phyloP scores from a whole-genome alignment of 2,329 filamentous ascomycete species.

The Neonectria coccinea region DNA sequence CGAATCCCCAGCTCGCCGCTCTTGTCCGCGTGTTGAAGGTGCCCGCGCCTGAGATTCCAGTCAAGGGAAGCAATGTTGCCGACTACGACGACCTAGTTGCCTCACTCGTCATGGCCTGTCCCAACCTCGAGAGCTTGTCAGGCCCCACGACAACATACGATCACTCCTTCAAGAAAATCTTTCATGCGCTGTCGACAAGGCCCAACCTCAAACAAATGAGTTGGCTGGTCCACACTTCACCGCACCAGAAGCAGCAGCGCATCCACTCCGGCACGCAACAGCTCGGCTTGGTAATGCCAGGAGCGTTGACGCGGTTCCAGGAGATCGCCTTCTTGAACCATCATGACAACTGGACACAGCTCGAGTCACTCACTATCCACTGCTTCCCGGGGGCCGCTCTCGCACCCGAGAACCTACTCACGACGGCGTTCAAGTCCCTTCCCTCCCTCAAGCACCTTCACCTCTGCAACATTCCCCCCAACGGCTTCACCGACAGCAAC shows the following conservation, averaged over 20 bases:
- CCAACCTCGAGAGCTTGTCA: constrained; percentile 70
- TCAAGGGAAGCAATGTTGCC: constrained; percentile 51
- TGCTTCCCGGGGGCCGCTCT: constrained; percentile 67
- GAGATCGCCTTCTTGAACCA: constrained; percentile 61
- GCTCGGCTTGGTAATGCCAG: constrained; percentile 45
- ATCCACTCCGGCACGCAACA: constrained; percentile 48
- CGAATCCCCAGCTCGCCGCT: constrained; percentile 63
- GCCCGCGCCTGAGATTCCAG: constrained; percentile 57
- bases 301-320: constrained; percentile 47
- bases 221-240: constrained; percentile 64
- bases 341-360: constrained; percentile 66
- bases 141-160: constrained; percentile 67
- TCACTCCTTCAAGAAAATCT: constrained; percentile 67
- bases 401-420: constrained; percentile 64
- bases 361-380: constrained; percentile 69
- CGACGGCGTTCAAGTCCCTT: constrained; percentile 61
- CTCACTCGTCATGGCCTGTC: constrained; percentile 72
- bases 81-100: constrained; percentile 70
- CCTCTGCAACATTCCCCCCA: constrained; percentile 66
- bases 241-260: constrained; percentile 47
- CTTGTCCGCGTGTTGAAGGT: constrained; percentile 70
- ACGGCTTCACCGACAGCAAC: constrained; percentile 68
- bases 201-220: constrained; percentile 67
- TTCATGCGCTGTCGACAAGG: constrained; percentile 70
- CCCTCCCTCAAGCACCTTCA: constrained; percentile 69